Conservation (phyloP, 768 basidiomycete genomes). For the Rhodotorula babjevae region DNA sequence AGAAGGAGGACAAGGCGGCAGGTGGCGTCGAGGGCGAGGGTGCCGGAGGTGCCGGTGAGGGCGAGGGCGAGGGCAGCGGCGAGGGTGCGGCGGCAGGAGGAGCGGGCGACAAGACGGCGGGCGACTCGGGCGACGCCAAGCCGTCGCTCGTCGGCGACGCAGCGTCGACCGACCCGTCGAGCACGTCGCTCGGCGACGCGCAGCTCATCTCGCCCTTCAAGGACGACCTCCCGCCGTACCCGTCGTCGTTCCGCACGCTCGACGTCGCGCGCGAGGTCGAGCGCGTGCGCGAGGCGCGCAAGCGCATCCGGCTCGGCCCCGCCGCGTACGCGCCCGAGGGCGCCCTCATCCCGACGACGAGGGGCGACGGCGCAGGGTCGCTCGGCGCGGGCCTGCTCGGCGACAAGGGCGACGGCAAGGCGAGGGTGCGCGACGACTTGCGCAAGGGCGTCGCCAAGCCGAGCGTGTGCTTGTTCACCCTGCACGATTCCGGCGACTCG, state of each 20-base stretch:
- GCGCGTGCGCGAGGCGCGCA: conserved; percentile 79
- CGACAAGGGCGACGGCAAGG: conserved; percentile 2
- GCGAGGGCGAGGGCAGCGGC: not conserved
- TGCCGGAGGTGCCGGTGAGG: conserved; percentile 12
- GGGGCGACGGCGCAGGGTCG: conserved; percentile 53
- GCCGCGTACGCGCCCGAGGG: conserved; percentile 43
- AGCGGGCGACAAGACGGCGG: conserved; percentile 1
- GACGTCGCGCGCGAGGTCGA: conserved; percentile 90
- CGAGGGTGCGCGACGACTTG: conserved; percentile 4
- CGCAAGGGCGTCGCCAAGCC: conserved; percentile 59
- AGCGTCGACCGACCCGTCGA: conserved; percentile 1
- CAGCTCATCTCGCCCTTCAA: conserved; percentile 57
- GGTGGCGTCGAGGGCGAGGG: conserved; percentile 10
- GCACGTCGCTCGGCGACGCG: not conserved
- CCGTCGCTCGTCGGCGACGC: conserved; percentile 46
- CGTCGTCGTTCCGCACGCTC: conserved; percentile 71
- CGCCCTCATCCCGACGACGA: conserved; percentile 25
- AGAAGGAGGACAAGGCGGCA: not conserved
- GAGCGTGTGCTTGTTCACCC: conserved; percentile 88
- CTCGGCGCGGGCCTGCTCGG: conserved; percentile 53
- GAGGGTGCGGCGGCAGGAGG: conserved; percentile 4
- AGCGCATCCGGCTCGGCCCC: conserved; percentile 85
- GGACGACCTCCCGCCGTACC: conserved; percentile 71
- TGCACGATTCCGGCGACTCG: conserved; percentile 95
- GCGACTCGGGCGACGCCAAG: conserved; percentile 43